Evolutionary conservation across 352 stramenopile genomes (phyloP).

Genomic region (Globisporangium lucens): DNA sequence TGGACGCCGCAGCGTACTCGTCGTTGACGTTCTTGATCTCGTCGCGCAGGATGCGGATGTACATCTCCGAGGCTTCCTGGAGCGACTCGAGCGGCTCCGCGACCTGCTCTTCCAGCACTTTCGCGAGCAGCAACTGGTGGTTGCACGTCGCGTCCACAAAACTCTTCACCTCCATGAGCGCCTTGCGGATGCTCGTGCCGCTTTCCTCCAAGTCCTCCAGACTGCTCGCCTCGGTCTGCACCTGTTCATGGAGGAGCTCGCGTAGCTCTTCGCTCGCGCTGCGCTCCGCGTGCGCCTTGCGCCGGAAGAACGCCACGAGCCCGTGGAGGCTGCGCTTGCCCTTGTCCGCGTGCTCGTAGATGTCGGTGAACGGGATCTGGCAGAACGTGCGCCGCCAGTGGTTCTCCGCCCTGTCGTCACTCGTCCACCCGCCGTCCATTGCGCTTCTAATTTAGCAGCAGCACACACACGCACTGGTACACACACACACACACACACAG

Average conservation of each 20-base stretch:
- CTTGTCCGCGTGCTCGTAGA: constrained; percentile 78
- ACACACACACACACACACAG: background rate
- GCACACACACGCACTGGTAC: background rate
- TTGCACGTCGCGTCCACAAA: constrained; percentile 61
- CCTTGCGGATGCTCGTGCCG: constrained; percentile 57
- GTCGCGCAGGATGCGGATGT: constrained; percentile 74
- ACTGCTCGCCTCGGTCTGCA: constrained; percentile 13
- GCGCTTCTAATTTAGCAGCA: background rate
- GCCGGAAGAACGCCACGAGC: constrained; percentile 70
- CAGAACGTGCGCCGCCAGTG: constrained; percentile 86
- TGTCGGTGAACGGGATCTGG: constrained; percentile 74
- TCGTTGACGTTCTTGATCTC: constrained; percentile 79
- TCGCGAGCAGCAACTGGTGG: constrained; percentile 69
- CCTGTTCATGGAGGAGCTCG: constrained; percentile 33
- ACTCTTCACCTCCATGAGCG: constrained; percentile 54
- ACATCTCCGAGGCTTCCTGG: constrained; percentile 68
- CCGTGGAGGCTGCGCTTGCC: constrained; percentile 71
- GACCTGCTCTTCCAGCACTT: constrained; percentile 82
- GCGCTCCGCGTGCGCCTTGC: constrained; percentile 64
- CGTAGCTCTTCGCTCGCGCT: constrained; percentile 59
- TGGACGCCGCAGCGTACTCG: constrained; percentile 50
- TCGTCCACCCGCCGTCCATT: constrained; percentile 31
- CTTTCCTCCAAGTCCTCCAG: constrained; percentile 70
- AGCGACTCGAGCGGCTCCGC: constrained; percentile 73
- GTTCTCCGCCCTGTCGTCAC: constrained; percentile 70